Conservation (phyloP, 1,139 yeast genomes). For the Wickerhamomyces sp. region DNA sequence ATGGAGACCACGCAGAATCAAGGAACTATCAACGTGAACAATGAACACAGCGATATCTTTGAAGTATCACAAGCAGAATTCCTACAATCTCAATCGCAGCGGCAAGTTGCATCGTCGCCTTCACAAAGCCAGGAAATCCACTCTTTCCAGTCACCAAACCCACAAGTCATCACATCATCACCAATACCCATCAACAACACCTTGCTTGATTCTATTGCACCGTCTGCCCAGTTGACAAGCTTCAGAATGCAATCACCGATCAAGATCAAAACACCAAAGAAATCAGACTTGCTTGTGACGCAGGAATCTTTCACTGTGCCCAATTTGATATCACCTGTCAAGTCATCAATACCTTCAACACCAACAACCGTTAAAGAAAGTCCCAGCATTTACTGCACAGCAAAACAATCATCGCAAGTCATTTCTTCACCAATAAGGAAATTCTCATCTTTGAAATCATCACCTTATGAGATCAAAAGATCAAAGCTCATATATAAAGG, state of each 20-base stretch:
- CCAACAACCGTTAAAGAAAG: slow-evolving; percentile 3
- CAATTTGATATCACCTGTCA: slow-evolving; percentile 7
- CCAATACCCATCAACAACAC: slow-evolving; percentile 9
- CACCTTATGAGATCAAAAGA: slow-evolving; percentile 9
- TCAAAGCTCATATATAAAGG: slow-evolving; percentile 19
- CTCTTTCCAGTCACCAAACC: slow-evolving; percentile 1
- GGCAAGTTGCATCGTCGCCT: background rate
- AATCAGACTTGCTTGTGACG: slow-evolving; percentile 7
- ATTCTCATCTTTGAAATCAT: background rate
- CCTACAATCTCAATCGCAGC: slow-evolving; percentile 10
- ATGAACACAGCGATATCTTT: slow-evolving; percentile 3
- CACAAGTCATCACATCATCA: slow-evolving; percentile 8
- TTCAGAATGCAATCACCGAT: slow-evolving; percentile 19
- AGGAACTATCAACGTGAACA: background rate
- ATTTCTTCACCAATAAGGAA: background rate
- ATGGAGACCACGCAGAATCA: background rate
- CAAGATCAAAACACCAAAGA: slow-evolving; percentile 14
- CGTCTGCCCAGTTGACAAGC: slow-evolving; percentile 22
- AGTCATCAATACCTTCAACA: slow-evolving; percentile 10
- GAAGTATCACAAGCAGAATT: slow-evolving; percentile 17
- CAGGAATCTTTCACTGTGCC: slow-evolving; percentile 18
- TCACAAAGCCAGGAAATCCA: background rate
- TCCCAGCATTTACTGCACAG: slow-evolving; percentile 19
- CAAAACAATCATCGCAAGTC: slow-evolving; percentile 12
- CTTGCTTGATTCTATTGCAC: slow-evolving; percentile 2